Evolutionary conservation across 1,139 yeast species (phyloP), one percentile per base, ranked within the genome.

Genomic region (Candida labiduridarum): DNA sequence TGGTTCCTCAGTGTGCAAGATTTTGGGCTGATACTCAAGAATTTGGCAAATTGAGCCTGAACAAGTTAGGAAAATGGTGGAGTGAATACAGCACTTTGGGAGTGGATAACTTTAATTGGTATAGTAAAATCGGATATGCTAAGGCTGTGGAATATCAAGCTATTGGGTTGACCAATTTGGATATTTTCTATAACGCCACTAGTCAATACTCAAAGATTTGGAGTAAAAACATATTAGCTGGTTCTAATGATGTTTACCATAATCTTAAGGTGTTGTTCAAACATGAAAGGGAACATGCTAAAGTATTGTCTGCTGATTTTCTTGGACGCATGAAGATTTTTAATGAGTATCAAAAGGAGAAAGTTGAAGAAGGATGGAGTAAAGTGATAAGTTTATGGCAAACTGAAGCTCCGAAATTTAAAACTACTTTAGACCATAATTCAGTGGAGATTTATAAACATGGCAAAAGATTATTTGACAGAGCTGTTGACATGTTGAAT

Each of bases 401-500:
- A 4, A 15, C 29, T 12, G 38, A 41, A 27, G 49, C 40, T 16
- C 31, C 47, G 3, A 34, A 34, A 40, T 48, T 48, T 27, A 48
- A 39, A 19, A 10, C 44, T 19, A 48, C 36, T 39, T 44, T 48
- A 27, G 44, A 48, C 31, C 33, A 29, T 9, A 41, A 39, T 25
- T 22, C 50, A 15, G 31, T 44, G 41, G 30, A n/a, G 18, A 48
- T 48, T n/a, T 48, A 39, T 36, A 34, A 48, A 34, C 19, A 33
- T 3, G 41, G 41, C 30, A 44, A 25, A 29, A 44, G 33, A 11
- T 14, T 39, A 6, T n/a, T 12, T 4, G 33, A 42, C 12, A 30
- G 27, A n/a, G 25, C 29, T 8, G 25, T 30, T 18, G 35, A 18
- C 5, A 31, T n/a, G 10, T 29, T 41, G 15, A 8, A 34, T 18